Conservation (phyloP, 257 asterid genomes). For the Ilex asprella region DNA sequence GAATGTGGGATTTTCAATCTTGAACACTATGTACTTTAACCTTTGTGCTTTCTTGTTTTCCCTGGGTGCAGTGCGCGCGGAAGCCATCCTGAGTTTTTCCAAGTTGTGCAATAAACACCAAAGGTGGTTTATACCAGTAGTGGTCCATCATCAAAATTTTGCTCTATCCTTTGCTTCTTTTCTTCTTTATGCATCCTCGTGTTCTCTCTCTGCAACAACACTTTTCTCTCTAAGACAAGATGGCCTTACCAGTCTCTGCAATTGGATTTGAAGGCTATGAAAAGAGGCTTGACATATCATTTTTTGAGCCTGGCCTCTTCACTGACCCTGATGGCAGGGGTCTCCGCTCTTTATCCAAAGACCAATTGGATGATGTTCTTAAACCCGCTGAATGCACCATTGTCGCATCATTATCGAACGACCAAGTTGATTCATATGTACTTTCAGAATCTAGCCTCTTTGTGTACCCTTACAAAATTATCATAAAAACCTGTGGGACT, state of each 20-base stretch:
- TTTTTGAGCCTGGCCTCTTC: slow-evolving; percentile 39
- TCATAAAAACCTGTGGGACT: slow-evolving; percentile 80
- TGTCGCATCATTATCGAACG: slow-evolving; percentile 58
- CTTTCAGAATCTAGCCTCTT: too few species aligned
- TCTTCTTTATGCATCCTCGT: slow-evolving; percentile 31
- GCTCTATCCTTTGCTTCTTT: slow-evolving; percentile 8
- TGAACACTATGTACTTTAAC: not conserved
- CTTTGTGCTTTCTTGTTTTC: not conserved
- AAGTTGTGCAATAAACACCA: slow-evolving; percentile 23
- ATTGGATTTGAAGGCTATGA: slow-evolving; percentile 54
- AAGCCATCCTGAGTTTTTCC: slow-evolving; percentile 62
- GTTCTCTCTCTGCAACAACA: slow-evolving; percentile 14
- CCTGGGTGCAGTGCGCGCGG: slow-evolving; percentile 64
- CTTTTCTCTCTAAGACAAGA: slow-evolving; percentile 22
- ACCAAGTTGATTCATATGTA: slow-evolving; percentile 36
- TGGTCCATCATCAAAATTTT: slow-evolving; percentile 19
- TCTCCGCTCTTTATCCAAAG: slow-evolving; percentile 51
- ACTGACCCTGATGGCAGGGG: slow-evolving; percentile 46
- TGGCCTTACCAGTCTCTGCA: slow-evolving; percentile 52
- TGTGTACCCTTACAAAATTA: slow-evolving; percentile 48
- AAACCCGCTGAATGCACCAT: slow-evolving; percentile 80
- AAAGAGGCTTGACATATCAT: slow-evolving; percentile 39
- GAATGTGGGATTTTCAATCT: too few species aligned
- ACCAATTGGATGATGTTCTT: slow-evolving; percentile 60
- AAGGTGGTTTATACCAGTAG: slow-evolving; percentile 17